phyloP scores from a whole-genome alignment of 2,329 filamentous ascomycete species.

The Daldinia sp. region DNA sequence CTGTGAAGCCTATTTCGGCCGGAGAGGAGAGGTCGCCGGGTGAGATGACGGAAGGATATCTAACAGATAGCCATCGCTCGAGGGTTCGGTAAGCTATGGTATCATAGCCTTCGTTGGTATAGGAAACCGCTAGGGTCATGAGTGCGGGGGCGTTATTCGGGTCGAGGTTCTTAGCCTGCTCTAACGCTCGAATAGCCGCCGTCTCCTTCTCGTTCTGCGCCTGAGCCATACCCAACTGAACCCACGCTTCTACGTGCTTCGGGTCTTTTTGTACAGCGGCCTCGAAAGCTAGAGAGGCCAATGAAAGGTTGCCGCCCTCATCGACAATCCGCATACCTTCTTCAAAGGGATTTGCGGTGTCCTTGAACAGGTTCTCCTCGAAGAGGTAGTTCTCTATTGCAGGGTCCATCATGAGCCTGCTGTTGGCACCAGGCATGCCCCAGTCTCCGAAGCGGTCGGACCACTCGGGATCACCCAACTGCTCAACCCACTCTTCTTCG shows the following conservation, averaged over 20 bases:
- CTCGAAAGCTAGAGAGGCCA: constrained; percentile 95
- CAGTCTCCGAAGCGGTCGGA: constrained; percentile 73
- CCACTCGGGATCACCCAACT: constrained; percentile 85
- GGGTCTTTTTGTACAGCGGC: constrained; percentile 92
- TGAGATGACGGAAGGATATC: constrained; percentile 86
- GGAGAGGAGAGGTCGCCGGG: constrained; percentile 78
- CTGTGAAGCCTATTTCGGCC: constrained; percentile 92
- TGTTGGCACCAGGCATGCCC: constrained; percentile 61
- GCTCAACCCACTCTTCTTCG: constrained; percentile 70
- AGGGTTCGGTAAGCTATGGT: constrained; percentile 95
- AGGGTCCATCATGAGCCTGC: constrained; percentile 71
- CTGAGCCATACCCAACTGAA: constrained; percentile 89
- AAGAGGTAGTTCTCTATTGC: constrained; percentile 92
- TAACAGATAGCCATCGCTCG: constrained; percentile 95
- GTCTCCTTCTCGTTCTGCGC: constrained; percentile 99
- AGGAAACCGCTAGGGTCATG: constrained; percentile 95
- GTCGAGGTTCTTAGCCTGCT: constrained; percentile 90
- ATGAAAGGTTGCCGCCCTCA: constrained; percentile 91
- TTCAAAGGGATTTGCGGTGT: constrained; percentile 86
- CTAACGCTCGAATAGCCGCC: constrained; percentile 91
- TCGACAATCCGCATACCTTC: constrained; percentile 94
- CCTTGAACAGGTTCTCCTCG: constrained; percentile 91
- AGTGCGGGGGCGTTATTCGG: constrained; percentile 87
- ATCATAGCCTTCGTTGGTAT: constrained; percentile 99
- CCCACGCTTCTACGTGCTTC: constrained; percentile 92